Evolutionary conservation across 1,284 basidiomycete species (phyloP).

Genomic region (Leccinum subrobustum): DNA sequence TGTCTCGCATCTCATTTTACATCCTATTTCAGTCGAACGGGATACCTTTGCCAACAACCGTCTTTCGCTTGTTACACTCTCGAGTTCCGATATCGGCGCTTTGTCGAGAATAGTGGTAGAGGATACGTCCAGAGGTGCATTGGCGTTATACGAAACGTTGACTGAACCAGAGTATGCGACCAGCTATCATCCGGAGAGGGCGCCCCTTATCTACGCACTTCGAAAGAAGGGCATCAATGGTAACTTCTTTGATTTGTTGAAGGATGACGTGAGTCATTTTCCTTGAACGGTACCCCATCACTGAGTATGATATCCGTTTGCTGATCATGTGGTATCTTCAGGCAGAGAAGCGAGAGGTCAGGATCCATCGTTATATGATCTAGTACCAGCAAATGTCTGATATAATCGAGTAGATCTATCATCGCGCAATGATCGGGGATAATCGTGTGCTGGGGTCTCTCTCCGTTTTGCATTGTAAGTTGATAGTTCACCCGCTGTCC

Average conservation of each 20-base stretch:
- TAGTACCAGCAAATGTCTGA: not conserved
- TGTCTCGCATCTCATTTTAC: not conserved
- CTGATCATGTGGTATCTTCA: slow-evolving; percentile 3
- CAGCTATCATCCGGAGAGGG: slow-evolving; percentile 21
- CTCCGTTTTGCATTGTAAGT: slow-evolving; percentile 29
- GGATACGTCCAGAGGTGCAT: slow-evolving; percentile 14
- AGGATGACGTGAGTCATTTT: slow-evolving; percentile 16
- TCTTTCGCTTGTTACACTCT: slow-evolving; percentile 24
- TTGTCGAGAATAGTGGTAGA: slow-evolving; percentile 16
- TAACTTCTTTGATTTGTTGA: slow-evolving; percentile 28
- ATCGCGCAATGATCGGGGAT: slow-evolving; percentile 25
- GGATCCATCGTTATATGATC: not conserved
- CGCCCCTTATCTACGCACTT: slow-evolving; percentile 28
- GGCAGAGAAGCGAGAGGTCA: slow-evolving; percentile 24
- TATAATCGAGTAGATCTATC: slow-evolving; percentile 15
- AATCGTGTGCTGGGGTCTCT: slow-evolving; percentile 16
- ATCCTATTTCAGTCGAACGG: slow-evolving; percentile 15
- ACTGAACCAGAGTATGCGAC: slow-evolving; percentile 24
- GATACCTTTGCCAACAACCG: slow-evolving; percentile 33
- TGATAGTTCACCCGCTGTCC: not conserved
- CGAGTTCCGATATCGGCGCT: slow-evolving; percentile 11
- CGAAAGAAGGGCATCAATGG: slow-evolving; percentile 17
- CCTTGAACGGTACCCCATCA: not conserved
- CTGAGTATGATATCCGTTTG: not conserved
- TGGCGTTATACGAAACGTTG: slow-evolving; percentile 27